These are phyloP conservation scores for Lomentospora prolificans DNA, from an alignment of 2,329 filamentous ascomycete species.

Conservation along the genomic window DNA sequence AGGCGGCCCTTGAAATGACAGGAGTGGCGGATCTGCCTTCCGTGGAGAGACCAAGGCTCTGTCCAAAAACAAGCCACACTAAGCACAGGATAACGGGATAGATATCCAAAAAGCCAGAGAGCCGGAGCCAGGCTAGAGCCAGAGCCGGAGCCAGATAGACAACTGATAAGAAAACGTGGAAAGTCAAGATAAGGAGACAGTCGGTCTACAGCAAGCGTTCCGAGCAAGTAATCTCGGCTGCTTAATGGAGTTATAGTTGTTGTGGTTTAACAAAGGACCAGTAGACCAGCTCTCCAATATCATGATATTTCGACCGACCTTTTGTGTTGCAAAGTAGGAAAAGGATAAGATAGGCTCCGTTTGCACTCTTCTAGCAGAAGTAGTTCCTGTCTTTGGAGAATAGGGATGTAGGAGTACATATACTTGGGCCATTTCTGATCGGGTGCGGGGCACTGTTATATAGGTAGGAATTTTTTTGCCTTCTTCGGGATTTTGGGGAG, in stretches of 20 bases:
- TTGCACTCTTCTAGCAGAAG: not conserved
- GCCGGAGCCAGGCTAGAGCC: not conserved
- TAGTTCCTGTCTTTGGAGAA: not conserved
- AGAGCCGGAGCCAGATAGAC: not conserved
- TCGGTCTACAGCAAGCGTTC: constrained; percentile 1
- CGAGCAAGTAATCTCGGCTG: not conserved
- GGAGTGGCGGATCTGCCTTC: not conserved
- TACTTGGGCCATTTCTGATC: not conserved
- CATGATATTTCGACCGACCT: constrained; percentile 1
- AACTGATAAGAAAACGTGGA: not conserved
- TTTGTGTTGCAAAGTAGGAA: not conserved
- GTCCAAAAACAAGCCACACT: not conserved
- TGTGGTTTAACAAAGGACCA: not conserved
- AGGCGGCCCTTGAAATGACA: not conserved
- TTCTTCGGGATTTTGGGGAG: constrained; percentile 3
- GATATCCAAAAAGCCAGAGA: not conserved
- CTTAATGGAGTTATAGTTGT: not conserved
- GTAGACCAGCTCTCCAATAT: not conserved
- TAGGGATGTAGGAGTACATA: not conserved
- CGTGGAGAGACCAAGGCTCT: not conserved
- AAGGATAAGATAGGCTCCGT: not conserved
- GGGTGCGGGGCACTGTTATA: constrained; percentile 1
- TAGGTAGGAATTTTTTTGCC: not conserved
- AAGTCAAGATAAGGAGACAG: not conserved
- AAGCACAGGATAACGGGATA: not conserved